These are phyloP conservation scores for Pterula multifida DNA, from an alignment of 1,284 basidiomycete species.

Conservation along the genomic window DNA sequence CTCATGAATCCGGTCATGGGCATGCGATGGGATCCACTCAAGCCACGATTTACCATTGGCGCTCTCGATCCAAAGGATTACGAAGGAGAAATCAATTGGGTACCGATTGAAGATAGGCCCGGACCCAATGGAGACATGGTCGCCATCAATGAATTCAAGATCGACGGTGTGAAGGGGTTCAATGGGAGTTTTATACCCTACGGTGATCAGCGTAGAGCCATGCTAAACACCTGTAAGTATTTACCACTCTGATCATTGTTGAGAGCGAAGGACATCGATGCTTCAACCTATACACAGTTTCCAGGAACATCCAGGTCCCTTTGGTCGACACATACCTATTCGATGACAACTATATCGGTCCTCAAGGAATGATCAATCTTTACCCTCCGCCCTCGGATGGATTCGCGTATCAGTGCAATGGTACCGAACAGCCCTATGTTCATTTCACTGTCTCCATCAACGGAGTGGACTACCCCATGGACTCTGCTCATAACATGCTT, in stretches of 20 bases:
- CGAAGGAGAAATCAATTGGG: slow-evolving; percentile 20
- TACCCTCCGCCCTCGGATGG: slow-evolving; percentile 6
- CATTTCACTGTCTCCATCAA: slow-evolving; percentile 17
- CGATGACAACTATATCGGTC: slow-evolving; percentile 10
- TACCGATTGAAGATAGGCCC: slow-evolving; percentile 12
- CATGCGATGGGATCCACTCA: slow-evolving; percentile 16
- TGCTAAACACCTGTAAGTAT: slow-evolving; percentile 5
- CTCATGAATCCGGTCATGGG: slow-evolving; percentile 20
- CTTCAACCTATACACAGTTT: slow-evolving; percentile 8
- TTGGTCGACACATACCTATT: slow-evolving; percentile 11
- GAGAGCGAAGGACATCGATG: not conserved
- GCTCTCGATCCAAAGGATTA: slow-evolving; percentile 21
- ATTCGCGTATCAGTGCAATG: slow-evolving; percentile 11
- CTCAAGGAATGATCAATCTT: slow-evolving; percentile 1
- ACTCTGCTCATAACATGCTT: slow-evolving; percentile 15
- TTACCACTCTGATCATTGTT: not conserved
- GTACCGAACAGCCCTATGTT: slow-evolving; percentile 10
- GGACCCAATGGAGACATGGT: slow-evolving; percentile 9
- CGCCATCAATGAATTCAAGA: slow-evolving; percentile 12
- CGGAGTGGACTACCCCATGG: slow-evolving; percentile 19
- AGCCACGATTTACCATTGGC: slow-evolving; percentile 19
- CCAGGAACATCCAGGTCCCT: slow-evolving; percentile 12
- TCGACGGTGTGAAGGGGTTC: slow-evolving; percentile 20
- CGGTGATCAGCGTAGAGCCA: slow-evolving; percentile 4
- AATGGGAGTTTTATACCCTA: slow-evolving; percentile 15